A percentile compares a stretch with the other conserved stretches of the same genome.
Conservation (phyloP, 768 basidiomycete species). For the Nidularia sp. region DNA sequence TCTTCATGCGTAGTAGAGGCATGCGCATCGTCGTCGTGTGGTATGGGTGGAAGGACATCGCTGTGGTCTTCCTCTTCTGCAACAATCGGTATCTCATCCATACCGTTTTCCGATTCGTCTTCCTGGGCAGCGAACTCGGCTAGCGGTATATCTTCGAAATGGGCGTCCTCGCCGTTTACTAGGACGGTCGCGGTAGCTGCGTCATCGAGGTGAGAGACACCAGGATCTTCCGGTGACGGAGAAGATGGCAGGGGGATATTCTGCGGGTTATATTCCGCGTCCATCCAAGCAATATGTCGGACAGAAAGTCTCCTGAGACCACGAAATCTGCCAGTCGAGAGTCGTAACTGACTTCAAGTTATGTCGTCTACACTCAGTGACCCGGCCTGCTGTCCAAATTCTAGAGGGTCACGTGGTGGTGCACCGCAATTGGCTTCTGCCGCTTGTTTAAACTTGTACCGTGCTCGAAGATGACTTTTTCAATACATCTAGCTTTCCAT, state of each 20-base stretch:
- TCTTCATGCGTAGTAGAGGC: background rate
- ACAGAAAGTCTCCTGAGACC: no score
- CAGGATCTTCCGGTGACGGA: conserved; percentile 7
- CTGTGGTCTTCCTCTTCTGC: background rate
- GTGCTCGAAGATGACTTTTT: no score
- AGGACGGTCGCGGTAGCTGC: background rate
- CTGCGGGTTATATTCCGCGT: conserved; percentile 12
- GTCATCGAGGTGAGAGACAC: background rate
- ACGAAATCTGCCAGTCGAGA: no score
- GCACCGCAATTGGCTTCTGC: no score
- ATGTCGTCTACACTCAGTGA: no score
- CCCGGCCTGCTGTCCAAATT: no score
- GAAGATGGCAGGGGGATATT: conserved; percentile 18
- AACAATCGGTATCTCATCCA: background rate
- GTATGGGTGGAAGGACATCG: background rate
- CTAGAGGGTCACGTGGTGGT: no score
- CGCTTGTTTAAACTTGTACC: no score
- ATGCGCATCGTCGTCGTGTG: background rate
- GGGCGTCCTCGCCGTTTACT: background rate
- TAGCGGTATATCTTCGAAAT: background rate
- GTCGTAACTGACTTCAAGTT: no score
- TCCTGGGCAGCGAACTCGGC: background rate
- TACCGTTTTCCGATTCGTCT: no score
- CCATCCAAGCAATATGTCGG: conserved; percentile 9
- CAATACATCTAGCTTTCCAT: no score